phyloP scores from a whole-genome alignment of 495 filamentous ascomycete species.

The Daldinia loculata region DNA sequence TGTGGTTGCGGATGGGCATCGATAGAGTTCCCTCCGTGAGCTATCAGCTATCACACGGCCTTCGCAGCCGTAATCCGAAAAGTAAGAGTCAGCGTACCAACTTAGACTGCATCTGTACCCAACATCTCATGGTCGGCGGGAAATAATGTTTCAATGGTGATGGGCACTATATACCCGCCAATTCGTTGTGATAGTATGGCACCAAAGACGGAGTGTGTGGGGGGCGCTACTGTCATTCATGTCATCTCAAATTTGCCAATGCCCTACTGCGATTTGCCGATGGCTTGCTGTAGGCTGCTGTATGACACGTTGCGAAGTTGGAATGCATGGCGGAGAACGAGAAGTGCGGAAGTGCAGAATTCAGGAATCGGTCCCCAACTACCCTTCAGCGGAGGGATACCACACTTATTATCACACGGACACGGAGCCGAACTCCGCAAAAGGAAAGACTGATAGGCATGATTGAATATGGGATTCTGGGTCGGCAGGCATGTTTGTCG shows the following conservation, averaged over 20 bases:
- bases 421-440: conserved; percentile 42
- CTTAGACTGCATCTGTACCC: conserved; percentile 41
- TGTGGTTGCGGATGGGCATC: conserved; percentile 28
- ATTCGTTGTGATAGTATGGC: conserved; percentile 33
- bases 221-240: conserved; percentile 33
- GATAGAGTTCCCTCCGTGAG: conserved; percentile 30
- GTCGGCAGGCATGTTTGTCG: conserved; percentile 39
- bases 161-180: conserved; percentile 39
- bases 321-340: conserved; percentile 41
- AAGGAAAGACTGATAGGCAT: conserved; percentile 33
- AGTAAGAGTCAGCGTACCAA: conserved; percentile 41
- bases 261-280: conserved; percentile 38
- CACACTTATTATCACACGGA: conserved; percentile 40
- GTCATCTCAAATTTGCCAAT: conserved; percentile 36
- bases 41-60: conserved; percentile 43
- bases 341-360: conserved; percentile 36
- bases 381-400: conserved; percentile 41
- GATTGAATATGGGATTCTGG: conserved; percentile 35
- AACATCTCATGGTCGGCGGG: conserved; percentile 26
- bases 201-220: conserved; percentile 27
- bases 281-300: conserved; percentile 41
- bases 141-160: conserved; percentile 31
- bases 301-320: conserved; percentile 45
- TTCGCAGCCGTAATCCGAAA: conserved; percentile 38
- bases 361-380: conserved; percentile 10